Evolutionary conservation across 768 basidiomycete genomes (phyloP), one percentile per base, ranked within the genome.

Genomic region (Mycena amicta): DNA sequence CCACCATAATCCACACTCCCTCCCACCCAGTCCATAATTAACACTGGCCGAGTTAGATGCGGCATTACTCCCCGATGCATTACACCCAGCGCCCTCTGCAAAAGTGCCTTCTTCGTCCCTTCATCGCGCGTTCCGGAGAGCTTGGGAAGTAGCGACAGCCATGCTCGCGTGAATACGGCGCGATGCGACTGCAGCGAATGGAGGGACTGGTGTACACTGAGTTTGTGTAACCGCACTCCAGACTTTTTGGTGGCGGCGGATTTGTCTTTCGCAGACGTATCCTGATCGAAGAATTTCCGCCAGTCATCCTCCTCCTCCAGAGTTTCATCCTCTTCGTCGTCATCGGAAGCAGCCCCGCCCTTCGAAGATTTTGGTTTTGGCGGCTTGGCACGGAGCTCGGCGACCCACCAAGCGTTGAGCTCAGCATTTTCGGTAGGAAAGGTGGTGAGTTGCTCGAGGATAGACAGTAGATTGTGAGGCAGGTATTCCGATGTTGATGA

Each of bases 11-110:
- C 93, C 13, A 94, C 88, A 63, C 90, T 92, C 2, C 84, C 84
- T 26, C 87, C 84, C 37, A 96, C 81, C 92, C 94, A 97, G 70
- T 96, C 93, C 89, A 94, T 93, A n/a, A 90, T 81, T 51, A 92
- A 72, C 49, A 91, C 77, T 0, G 90, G 86, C 37, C 90, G 73
- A 0, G 90, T 93, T 47, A 95, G 70, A 70, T 94, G 87, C 0
- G 95, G 95, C 70, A 96, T 73, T 13, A 95, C 88, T 4, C 88
- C 85, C 13, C 85, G 78, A 70, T 96, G 93, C 80, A 96, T 86
- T 28, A 95, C 78, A 65, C 87, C 87, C 60, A 96, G 73, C 16
- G 81, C 84, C 46, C 88, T 77, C 23, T 80, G 78, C 16, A 84
- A 78, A 3, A 86, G 66, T 1, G 68, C 68, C 51, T 75, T 79